Evolutionary conservation across 805 yeast species (phyloP).

Genomic region (Zygoascus flipseniorum): DNA sequence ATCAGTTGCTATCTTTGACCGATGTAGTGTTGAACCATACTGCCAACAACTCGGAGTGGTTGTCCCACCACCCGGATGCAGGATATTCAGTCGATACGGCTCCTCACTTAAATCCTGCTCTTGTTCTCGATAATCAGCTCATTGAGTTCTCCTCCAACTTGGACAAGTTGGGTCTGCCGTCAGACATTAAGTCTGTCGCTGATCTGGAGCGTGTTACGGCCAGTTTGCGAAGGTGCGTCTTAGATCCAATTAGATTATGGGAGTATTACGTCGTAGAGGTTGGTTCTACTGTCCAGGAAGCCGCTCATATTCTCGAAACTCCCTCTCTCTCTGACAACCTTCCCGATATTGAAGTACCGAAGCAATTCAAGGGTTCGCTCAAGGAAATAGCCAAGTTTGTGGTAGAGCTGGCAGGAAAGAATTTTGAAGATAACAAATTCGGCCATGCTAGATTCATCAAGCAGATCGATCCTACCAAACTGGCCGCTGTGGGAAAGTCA

Average conservation of each 20-base stretch:
- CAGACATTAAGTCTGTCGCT: conserved; percentile 37
- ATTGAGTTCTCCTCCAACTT: conserved; percentile 56
- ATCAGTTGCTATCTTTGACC: conserved; percentile 67
- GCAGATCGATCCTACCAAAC: conserved; percentile 39
- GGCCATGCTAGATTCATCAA: conserved; percentile 49
- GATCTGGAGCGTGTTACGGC: conserved; percentile 59
- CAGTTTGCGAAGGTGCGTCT: conserved; percentile 60
- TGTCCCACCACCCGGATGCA: conserved; percentile 76
- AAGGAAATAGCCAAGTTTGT: conserved; percentile 39
- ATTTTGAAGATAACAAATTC: conserved; percentile 29
- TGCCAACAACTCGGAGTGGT: conserved; percentile 83
- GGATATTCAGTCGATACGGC: conserved; percentile 85
- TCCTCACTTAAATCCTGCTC: conserved; percentile 79
- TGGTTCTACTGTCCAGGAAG: conserved; percentile 30
- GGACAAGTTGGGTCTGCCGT: conserved; percentile 52
- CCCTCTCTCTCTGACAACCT: conserved; percentile 27
- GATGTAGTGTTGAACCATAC: conserved; percentile 95
- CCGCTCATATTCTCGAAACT: conserved; percentile 12
- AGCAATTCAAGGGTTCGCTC: conserved; percentile 24
- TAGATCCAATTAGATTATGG: conserved; percentile 69
- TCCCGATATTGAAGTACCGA: conserved; percentile 37
- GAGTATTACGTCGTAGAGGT: conserved; percentile 75
- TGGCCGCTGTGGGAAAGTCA: conserved; percentile 43
- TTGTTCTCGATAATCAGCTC: conserved; percentile 68
- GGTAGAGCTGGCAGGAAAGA: conserved; percentile 33